Base-by-base conservation (phyloP, 2,329 filamentous ascomycete genomes). In the Phialophora chinensis region DNA sequence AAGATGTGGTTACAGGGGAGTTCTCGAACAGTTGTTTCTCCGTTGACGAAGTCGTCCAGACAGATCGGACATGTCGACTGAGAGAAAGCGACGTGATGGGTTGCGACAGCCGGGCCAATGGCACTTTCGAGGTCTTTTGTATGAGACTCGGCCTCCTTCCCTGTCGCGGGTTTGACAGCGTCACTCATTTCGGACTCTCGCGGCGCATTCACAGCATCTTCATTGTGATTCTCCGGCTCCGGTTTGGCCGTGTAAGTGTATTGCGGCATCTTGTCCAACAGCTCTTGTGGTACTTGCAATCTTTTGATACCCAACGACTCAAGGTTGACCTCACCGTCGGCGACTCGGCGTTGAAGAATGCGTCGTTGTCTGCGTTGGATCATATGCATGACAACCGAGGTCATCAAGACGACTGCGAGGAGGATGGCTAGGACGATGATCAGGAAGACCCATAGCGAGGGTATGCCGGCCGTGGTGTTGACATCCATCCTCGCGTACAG, bases 41-140 rank as follows among this genome's bases (percentile, higher is more conserved):
- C 85, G 17, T 88, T 85, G 31, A 90, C 84, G 74, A 92, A 98
- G 66, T 91, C 87, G 62, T 92, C 91, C 0, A 96, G 84, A 75
- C 95, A 99, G 61, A 98, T 97, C n/a, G 91, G 88, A 75, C 95
- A 98, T 2, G 86, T 89, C 0, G 91, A 88, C 75, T 98, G 95
- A 23, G 88, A 87, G 72, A 91, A 83, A 6, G 78, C 76, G 33
- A 77, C 71, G 73, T 72, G 70, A 54, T 68, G 65, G 10, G 53
- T n/a, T 12, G 25, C 47, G 23, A 29, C 25, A 6, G 47, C 57
- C 1, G 67, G 54, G n/a, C 65, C 50, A 11, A 59, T 56, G 14
- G 62, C 35, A 20, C 49, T 49, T 42, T 59, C 31, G 11, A 44
- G 17, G 31, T 62, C 60, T 33, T 44, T 64, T 10, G 14, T 31